A percentile compares a stretch with the other conserved stretches of the same genome.
Conservation (phyloP, 2,329 filamentous ascomycete species). For the Cytospora chrysosperma region DNA sequence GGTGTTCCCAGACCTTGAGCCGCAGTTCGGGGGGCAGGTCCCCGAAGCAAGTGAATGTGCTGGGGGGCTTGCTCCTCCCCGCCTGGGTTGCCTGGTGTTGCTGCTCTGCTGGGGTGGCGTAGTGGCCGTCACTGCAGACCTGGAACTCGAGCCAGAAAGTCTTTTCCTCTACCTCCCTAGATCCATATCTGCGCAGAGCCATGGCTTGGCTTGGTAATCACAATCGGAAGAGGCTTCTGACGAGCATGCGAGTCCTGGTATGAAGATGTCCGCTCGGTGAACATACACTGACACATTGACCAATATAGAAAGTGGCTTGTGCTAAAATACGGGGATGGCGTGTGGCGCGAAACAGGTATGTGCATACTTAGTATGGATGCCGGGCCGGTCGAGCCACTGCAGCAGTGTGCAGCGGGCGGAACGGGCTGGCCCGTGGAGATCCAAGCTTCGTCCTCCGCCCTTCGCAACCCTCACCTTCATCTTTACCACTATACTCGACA, state of each 20-base stretch:
- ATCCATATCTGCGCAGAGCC: constrained; percentile 7
- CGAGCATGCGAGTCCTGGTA: background rate
- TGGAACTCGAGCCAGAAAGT: constrained; percentile 48
- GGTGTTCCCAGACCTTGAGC: constrained; percentile 46
- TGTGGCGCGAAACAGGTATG: background rate
- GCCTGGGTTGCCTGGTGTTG: background rate
- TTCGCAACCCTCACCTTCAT: too few relatives aligned
- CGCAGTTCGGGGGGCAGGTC: constrained; percentile 48
- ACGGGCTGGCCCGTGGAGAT: background rate
- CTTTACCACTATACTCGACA: too few relatives aligned
- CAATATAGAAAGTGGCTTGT: background rate
- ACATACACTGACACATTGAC: too few relatives aligned
- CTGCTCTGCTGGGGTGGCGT: background rate
- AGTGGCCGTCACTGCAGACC: constrained; percentile 39
- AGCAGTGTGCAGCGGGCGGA: background rate
- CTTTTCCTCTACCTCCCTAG: constrained; percentile 15
- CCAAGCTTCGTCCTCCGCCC: background rate
- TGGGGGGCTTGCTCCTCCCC: constrained; percentile 1
- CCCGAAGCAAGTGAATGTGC: constrained; percentile 38
- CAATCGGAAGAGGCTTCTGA: background rate
- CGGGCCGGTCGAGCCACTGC: background rate
- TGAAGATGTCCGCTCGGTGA: too few relatives aligned
- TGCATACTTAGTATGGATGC: too few relatives aligned
- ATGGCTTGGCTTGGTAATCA: background rate
- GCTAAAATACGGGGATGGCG: background rate